Percentiles rank a stretch among this genome's conserved stretches.
phyloP scores from a whole-genome alignment of 768 basidiomycete species.

The Astraeus odoratus region DNA sequence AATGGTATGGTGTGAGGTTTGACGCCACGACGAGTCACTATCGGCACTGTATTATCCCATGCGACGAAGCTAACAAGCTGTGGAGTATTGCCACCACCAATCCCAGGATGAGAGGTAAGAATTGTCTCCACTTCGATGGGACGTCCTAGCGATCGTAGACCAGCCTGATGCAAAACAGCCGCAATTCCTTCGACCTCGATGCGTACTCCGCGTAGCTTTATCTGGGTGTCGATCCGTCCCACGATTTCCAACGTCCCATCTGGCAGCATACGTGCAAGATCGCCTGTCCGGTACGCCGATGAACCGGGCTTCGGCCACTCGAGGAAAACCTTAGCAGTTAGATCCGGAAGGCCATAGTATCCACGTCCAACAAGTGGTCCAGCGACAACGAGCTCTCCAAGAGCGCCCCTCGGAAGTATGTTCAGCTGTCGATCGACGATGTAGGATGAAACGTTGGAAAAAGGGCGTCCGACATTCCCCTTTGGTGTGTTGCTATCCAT shows the following conservation, averaged over 20 bases:
- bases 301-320: conserved; percentile 36
- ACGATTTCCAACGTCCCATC: conserved; percentile 42
- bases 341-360: conserved; percentile 38
- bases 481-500: conserved; percentile 35
- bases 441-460: conserved; percentile 29
- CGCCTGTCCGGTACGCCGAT: conserved; percentile 44
- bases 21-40: conserved; percentile 32
- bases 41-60: conserved; percentile 31
- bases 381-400: conserved; percentile 45
- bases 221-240: conserved; percentile 45
- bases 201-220: conserved; percentile 48
- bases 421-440: conserved; percentile 38
- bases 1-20: conserved; percentile 23
- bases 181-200: conserved; percentile 48
- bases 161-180: conserved; percentile 29
- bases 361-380: conserved; percentile 46
- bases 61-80: conserved; percentile 42
- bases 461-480: conserved; percentile 39
- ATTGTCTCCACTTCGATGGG: conserved; percentile 36
- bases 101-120: conserved; percentile 36
- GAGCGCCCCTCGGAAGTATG: conserved; percentile 35
- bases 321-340: conserved; percentile 40
- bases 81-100: conserved; percentile 27
- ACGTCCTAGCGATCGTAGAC: conserved; percentile 10
- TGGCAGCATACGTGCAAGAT: conserved; percentile 44